A percentile compares a stretch with the other conserved stretches of the same genome.
These are phyloP conservation scores for Trametes polyzona DNA, from an alignment of 1,284 basidiomycete genomes.

Conservation along the genomic window DNA sequence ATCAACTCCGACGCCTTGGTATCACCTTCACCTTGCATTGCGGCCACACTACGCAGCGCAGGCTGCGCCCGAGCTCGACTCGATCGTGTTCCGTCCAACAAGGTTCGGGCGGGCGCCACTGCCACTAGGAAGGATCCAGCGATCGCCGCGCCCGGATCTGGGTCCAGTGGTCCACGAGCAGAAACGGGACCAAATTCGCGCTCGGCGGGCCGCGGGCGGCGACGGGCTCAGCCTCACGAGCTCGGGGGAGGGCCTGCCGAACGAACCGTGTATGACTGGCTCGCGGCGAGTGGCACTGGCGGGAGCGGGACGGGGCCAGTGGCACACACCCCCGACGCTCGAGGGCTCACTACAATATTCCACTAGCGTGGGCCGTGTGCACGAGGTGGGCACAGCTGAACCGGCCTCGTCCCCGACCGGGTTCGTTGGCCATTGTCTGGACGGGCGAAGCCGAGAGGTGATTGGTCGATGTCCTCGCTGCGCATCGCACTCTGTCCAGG, in stretches of 20 bases:
- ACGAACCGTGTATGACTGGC: neutral
- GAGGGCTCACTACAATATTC: neutral
- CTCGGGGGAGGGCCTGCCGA: too few species aligned
- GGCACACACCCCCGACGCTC: neutral
- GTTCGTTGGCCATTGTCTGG: neutral
- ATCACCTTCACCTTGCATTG: too few species aligned
- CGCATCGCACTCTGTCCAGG: neutral
- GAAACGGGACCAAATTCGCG: constrained; percentile 13
- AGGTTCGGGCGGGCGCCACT: constrained; percentile 11
- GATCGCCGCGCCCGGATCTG: constrained; percentile 12
- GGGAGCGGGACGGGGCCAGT: too few species aligned
- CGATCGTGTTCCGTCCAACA: constrained; percentile 18
- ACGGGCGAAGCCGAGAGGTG: neutral
- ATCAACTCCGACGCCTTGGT: neutral
- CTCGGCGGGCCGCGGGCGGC: neutral
- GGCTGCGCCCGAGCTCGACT: constrained; percentile 3
- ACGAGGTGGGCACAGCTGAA: neutral
- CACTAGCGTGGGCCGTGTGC: neutral
- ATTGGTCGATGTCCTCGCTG: neutral
- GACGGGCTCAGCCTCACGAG: neutral
- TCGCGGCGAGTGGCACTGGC: neutral
- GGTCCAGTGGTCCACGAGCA: constrained; percentile 1
- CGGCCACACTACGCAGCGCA: neutral
- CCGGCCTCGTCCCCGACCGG: neutral
- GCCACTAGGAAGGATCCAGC: constrained; percentile 12